Percentiles rank a stretch among this genome's conserved stretches.
These are phyloP conservation scores for Cadophora sp. DNA, from an alignment of 2,329 filamentous ascomycete species.

Conservation along the genomic window DNA sequence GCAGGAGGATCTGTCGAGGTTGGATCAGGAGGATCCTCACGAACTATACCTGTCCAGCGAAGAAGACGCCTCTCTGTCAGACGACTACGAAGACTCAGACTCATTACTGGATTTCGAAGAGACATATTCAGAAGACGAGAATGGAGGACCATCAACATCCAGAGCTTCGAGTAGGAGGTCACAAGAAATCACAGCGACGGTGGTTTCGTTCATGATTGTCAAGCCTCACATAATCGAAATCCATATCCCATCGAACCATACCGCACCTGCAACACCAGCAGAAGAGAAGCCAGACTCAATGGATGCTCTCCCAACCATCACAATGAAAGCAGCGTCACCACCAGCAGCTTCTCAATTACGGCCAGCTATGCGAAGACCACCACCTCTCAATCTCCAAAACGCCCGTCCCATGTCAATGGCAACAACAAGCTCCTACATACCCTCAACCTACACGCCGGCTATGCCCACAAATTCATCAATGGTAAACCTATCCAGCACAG, in stretches of 20 bases:
- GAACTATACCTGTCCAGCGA: conserved; percentile 70
- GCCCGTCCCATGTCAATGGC: conserved; percentile 35
- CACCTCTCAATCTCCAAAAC: conserved; percentile 33
- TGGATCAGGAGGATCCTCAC: conserved; percentile 52
- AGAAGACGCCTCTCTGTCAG: conserved; percentile 68
- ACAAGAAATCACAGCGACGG: conserved; percentile 62
- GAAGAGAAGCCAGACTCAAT: conserved; percentile 22
- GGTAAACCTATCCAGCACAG: conserved; percentile 19
- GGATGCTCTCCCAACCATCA: conserved; percentile 21
- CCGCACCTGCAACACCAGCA: conserved; percentile 17
- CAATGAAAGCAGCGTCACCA: conserved; percentile 16
- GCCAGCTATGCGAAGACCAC: conserved; percentile 30
- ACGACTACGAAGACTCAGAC: conserved; percentile 64
- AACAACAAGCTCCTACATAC: conserved; percentile 28
- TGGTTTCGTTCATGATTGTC: conserved; percentile 64
- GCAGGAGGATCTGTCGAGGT: conserved; percentile 30
- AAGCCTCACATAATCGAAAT: conserved; percentile 55
- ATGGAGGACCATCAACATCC: conserved; percentile 34
- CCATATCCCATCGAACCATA: conserved; percentile 25
- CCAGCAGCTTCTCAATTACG: conserved; percentile 6
- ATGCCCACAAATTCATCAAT: conserved; percentile 20
- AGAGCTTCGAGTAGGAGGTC: conserved; percentile 38
- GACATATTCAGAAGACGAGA: conserved; percentile 38
- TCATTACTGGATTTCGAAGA: conserved; percentile 53
- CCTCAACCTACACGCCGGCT: conserved; percentile 14